These are phyloP conservation scores for Cladophialophora psammophila DNA, from an alignment of 2,329 filamentous ascomycete genomes.

Conservation along the genomic window DNA sequence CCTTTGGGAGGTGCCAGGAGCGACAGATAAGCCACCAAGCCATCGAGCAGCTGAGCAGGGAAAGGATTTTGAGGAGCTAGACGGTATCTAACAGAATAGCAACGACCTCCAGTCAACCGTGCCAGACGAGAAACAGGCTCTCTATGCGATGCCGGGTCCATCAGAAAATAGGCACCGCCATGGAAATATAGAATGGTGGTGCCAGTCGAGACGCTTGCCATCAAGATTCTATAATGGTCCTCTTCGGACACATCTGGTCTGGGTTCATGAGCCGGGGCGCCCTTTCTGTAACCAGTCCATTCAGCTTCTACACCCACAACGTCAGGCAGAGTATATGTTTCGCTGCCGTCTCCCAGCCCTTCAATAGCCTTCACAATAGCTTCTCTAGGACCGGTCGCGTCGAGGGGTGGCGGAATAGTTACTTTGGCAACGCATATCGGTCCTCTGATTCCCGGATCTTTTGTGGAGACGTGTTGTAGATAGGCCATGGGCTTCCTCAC, in stretches of 20 bases:
- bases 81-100: conserved; percentile 56
- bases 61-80: conserved; percentile 58
- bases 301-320: conserved; percentile 52
- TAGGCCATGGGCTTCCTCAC: conserved; percentile 63
- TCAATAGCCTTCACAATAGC: conserved; percentile 51
- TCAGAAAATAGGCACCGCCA: conserved; percentile 55
- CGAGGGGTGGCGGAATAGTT: conserved; percentile 64
- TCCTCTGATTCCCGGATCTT: conserved; percentile 74
- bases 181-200: conserved; percentile 57
- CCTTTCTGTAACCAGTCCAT: conserved; percentile 55
- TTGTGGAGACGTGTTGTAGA: conserved; percentile 68
- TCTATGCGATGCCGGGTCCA: conserved; percentile 55
- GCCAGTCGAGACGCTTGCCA: conserved; percentile 49
- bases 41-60: conserved; percentile 55
- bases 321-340: conserved; percentile 49
- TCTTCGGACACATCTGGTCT: conserved; percentile 52
- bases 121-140: conserved; percentile 48
- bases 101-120: conserved; percentile 48
- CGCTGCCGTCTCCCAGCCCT: conserved; percentile 48
- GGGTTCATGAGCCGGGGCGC: conserved; percentile 48
- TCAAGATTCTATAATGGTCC: conserved; percentile 52
- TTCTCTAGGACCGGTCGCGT: conserved; percentile 45
- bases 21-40: conserved; percentile 56
- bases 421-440: conserved; percentile 82
- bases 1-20: conserved; percentile 54